Evolutionary conservation across 2,329 filamentous ascomycete genomes (phyloP).

Genomic region (Pezicula carpinea): DNA sequence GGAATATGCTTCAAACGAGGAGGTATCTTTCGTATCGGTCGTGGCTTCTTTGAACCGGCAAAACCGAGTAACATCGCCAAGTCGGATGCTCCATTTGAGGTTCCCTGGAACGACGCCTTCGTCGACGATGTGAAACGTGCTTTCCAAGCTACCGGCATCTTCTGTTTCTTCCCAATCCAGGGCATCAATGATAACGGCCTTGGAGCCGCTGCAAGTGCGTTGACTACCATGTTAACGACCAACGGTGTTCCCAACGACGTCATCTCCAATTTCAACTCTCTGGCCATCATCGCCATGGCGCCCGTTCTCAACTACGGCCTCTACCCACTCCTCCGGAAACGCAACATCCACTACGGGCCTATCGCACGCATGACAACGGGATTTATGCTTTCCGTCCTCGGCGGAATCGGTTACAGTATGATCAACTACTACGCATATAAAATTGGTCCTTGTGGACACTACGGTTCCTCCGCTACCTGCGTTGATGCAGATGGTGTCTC

Average conservation of each 20-base stretch:
- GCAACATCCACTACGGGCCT: slow-evolving; percentile 63
- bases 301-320: slow-evolving; percentile 63
- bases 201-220: slow-evolving; percentile 43
- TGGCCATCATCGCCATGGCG: slow-evolving; percentile 70
- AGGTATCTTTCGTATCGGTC: slow-evolving; percentile 65
- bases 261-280: slow-evolving; percentile 70
- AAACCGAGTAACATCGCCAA: slow-evolving; percentile 60
- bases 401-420: slow-evolving; percentile 52
- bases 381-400: slow-evolving; percentile 58
- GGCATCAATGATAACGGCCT: slow-evolving; percentile 36
- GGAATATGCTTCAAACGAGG: slow-evolving; percentile 37
- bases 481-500: slow-evolving; percentile 17
- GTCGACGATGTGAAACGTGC: slow-evolving; percentile 73
- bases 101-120: slow-evolving; percentile 78
- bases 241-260: slow-evolving; percentile 75
- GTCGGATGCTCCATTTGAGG: slow-evolving; percentile 56
- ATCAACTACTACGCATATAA: slow-evolving; percentile 61
- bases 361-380: slow-evolving; percentile 71
- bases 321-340: slow-evolving; percentile 63
- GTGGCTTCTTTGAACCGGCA: slow-evolving; percentile 60
- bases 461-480: slow-evolving; percentile 29
- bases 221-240: slow-evolving; percentile 58
- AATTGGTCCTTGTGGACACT: slow-evolving; percentile 50
- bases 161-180: slow-evolving; percentile 47
- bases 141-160: slow-evolving; percentile 64